Evolutionary conservation across 805 yeast genomes (phyloP).

Genomic region (Kodamaea leandrae): DNA sequence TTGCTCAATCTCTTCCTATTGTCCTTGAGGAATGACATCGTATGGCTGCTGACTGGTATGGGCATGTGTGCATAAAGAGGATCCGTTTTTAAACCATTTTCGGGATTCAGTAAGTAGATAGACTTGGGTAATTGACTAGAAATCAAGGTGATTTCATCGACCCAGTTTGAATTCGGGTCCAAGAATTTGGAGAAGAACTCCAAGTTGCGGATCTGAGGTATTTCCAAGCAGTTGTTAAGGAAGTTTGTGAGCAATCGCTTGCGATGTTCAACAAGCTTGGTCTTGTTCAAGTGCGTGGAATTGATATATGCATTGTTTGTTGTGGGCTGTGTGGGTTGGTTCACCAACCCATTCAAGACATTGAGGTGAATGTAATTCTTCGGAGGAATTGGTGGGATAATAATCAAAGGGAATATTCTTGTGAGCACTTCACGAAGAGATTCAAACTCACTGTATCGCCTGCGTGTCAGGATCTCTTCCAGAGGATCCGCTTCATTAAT

Average conservation of each 20-base stretch:
- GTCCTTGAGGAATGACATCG: conserved; percentile 33
- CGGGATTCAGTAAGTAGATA: conserved; percentile 43
- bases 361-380: conserved; percentile 39
- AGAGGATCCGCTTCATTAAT: conserved; percentile 38
- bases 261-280: conserved; percentile 38
- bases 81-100: conserved; percentile 40
- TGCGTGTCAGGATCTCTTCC: conserved; percentile 56
- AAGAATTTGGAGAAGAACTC: conserved; percentile 72
- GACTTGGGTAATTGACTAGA: conserved; percentile 40
- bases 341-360: conserved; percentile 29
- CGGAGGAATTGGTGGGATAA: conserved; percentile 90
- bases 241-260: conserved; percentile 69
- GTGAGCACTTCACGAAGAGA: conserved; percentile 68
- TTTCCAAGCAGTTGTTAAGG: conserved; percentile 67
- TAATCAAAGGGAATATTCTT: conserved; percentile 71
- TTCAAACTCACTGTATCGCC: conserved; percentile 88
- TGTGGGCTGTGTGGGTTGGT: conserved; percentile 8
- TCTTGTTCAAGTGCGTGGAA: conserved; percentile 39
- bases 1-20: conserved; percentile 26
- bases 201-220: conserved; percentile 54
- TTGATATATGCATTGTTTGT: conserved; percentile 27
- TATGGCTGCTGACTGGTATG: conserved; percentile 26
- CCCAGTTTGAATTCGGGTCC: conserved; percentile 84
- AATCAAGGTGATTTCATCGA: conserved; percentile 52
- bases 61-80: conserved; percentile 35